Conservation (phyloP, 768 basidiomycete genomes). For the Antrodiella citrinella region DNA sequence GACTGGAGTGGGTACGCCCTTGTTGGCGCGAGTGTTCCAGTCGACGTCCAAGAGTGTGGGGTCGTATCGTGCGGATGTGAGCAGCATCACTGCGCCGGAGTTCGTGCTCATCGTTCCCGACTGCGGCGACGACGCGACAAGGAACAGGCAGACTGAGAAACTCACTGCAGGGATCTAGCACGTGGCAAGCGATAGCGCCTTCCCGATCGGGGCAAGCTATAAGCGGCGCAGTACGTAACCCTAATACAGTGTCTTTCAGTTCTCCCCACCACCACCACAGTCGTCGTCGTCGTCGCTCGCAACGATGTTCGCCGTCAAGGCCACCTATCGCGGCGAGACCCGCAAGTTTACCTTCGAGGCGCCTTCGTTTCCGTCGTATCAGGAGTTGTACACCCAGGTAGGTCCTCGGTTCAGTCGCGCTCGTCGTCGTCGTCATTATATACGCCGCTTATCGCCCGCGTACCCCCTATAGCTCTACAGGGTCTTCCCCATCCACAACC, state of each 20-base stretch:
- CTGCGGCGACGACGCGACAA: no score
- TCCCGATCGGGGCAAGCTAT: constrained; percentile 8
- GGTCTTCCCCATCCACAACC: constrained; percentile 55
- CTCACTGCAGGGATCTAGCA: no score
- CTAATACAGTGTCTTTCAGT: constrained; percentile 4
- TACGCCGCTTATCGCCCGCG: constrained; percentile 2
- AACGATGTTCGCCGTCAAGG: constrained; percentile 71
- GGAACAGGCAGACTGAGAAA: no score
- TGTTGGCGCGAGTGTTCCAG: constrained; percentile 50
- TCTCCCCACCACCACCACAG: constrained; percentile 12
- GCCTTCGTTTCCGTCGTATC: constrained; percentile 51
- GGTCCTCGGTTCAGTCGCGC: constrained; percentile 13
- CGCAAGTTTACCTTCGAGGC: constrained; percentile 55
- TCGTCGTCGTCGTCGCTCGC: constrained; percentile 19
- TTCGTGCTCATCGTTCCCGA: no score
- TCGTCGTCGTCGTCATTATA: not conserved
- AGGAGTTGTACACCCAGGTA: constrained; percentile 58
- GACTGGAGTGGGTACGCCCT: constrained; percentile 46
- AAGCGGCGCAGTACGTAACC: constrained; percentile 5
- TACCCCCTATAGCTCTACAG: constrained; percentile 47
- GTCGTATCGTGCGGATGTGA: constrained; percentile 59
- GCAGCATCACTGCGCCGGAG: no score
- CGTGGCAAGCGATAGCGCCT: constrained; percentile 1
- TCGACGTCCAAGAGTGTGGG: constrained; percentile 29
- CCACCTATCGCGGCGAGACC: constrained; percentile 63